A percentile compares a stretch with the other conserved stretches of the same genome.
phyloP scores from a whole-genome alignment of 805 yeast genomes.

The Kregervanrija delftensis region DNA sequence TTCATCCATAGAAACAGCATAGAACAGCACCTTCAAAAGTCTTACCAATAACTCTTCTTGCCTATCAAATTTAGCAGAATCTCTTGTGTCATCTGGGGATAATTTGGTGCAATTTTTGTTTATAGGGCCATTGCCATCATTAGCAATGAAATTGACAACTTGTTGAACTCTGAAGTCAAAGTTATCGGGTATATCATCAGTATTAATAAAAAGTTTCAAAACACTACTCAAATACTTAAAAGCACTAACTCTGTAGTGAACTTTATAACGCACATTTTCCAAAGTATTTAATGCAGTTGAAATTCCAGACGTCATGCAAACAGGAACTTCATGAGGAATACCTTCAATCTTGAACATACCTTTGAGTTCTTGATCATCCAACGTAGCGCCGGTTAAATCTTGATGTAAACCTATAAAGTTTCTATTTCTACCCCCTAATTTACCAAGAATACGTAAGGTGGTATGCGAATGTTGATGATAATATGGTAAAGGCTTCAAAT shows the following conservation, averaged over 20 bases:
- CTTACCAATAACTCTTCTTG: slow-evolving; percentile 62
- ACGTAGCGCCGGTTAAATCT: slow-evolving; percentile 48
- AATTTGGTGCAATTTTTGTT: slow-evolving; percentile 17
- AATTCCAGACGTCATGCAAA: slow-evolving; percentile 80
- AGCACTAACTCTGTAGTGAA: slow-evolving; percentile 71
- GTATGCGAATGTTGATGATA: slow-evolving; percentile 94
- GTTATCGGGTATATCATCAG: slow-evolving; percentile 40
- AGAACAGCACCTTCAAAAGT: slow-evolving; percentile 65
- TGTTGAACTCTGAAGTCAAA: slow-evolving; percentile 38
- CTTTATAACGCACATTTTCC: slow-evolving; percentile 55
- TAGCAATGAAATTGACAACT: slow-evolving; percentile 38
- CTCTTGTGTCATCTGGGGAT: slow-evolving; percentile 37
- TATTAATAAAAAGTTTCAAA: slow-evolving; percentile 60
- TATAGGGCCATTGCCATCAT: slow-evolving; percentile 22
- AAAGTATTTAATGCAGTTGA: slow-evolving; percentile 70
- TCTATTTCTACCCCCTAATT: slow-evolving; percentile 93
- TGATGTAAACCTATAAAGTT: slow-evolving; percentile 72
- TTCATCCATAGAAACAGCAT: slow-evolving; percentile 69
- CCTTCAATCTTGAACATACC: slow-evolving; percentile 72
- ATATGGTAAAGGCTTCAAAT: slow-evolving; percentile 86
- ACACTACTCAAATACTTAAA: slow-evolving; percentile 64
- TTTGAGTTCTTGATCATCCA: slow-evolving; percentile 56
- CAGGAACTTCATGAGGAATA: slow-evolving; percentile 49
- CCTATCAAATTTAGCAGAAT: slow-evolving; percentile 42
- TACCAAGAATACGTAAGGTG: slow-evolving; percentile 87